Evolutionary conservation across 2,329 filamentous ascomycete genomes (phyloP).

Genomic region (Coniochaeta sp.): DNA sequence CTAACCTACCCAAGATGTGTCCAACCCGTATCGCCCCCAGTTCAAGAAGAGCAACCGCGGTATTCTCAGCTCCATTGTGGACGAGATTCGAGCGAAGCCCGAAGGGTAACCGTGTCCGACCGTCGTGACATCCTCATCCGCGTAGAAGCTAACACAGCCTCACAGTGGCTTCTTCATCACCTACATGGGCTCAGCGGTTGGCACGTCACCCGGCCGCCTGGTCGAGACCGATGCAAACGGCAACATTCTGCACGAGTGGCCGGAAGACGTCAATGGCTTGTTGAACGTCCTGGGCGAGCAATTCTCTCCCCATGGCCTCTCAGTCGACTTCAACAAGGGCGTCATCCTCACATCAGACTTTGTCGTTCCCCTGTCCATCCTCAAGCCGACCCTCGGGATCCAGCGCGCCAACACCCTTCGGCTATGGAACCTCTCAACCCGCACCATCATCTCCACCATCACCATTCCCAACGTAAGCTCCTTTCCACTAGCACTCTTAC

Average conservation of each 20-base stretch:
- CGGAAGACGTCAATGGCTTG: conserved; percentile 44
- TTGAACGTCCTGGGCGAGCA: conserved; percentile 53
- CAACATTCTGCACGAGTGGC: conserved; percentile 57
- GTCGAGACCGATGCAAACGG: conserved; percentile 53
- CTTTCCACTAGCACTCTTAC: neutral
- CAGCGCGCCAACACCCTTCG: conserved; percentile 49
- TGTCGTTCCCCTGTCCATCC: conserved; percentile 52
- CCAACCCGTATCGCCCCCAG: conserved; percentile 49
- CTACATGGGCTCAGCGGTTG: conserved; percentile 53
- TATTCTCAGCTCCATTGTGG: conserved; percentile 51
- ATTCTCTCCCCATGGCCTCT: conserved; percentile 55
- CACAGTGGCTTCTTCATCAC: conserved; percentile 50
- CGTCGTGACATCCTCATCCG: neutral
- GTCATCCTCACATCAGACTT: conserved; percentile 57
- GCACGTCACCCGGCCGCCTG: conserved; percentile 51
- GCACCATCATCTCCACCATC: conserved; percentile 53
- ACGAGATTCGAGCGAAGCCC: conserved; percentile 57
- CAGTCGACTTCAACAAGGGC: conserved; percentile 49
- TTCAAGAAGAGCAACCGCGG: conserved; percentile 55
- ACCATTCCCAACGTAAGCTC: conserved; percentile 46
- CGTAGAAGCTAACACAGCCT: neutral
- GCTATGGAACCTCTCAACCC: conserved; percentile 47
- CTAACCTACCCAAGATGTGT: conserved; percentile 26
- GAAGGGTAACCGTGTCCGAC: conserved; percentile 32
- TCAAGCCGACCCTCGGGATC: conserved; percentile 51